Conservation (phyloP, 2,329 filamentous ascomycete genomes). For the Claviceps pusilla region DNA sequence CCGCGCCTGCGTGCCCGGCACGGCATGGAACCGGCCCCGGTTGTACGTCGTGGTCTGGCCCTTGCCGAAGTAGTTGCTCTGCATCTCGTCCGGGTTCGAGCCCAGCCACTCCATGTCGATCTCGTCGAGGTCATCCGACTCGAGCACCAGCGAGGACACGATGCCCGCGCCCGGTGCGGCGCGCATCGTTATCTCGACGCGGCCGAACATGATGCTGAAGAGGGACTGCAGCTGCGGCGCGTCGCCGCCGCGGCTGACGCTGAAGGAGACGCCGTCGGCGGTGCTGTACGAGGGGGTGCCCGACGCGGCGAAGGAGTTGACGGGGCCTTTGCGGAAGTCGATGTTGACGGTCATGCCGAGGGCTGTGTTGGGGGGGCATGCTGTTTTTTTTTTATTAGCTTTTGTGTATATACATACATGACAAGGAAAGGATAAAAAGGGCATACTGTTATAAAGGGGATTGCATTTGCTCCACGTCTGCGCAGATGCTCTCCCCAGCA, state of each 20-base stretch:
- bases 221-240: constrained; percentile 73
- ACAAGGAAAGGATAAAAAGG: neutral
- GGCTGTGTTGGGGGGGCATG: constrained; percentile 62
- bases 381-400: constrained; percentile 16
- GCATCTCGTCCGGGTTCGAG: constrained; percentile 59
- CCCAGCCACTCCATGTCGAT: constrained; percentile 97
- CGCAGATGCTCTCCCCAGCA: constrained; percentile 13
- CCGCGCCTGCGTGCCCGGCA: constrained; percentile 51
- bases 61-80: constrained; percentile 95
- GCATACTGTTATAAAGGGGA: constrained; percentile 21
- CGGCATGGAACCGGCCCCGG: constrained; percentile 64
- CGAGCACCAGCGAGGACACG: constrained; percentile 79
- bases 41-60: constrained; percentile 75
- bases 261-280: constrained; percentile 63
- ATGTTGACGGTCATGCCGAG: constrained; percentile 69
- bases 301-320: constrained; percentile 61
- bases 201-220: constrained; percentile 99
- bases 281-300: constrained; percentile 57
- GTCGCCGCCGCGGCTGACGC: constrained; percentile 63
- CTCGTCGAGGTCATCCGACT: constrained; percentile 86
- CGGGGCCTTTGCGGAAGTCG: constrained; percentile 66
- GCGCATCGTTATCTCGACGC: constrained; percentile 72
- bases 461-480: constrained; percentile 28
- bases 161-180: constrained; percentile 80
- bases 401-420: neutral